These are phyloP conservation scores for Incumbomyces lentus DNA, from an alignment of 2,329 filamentous ascomycete species.

Conservation along the genomic window DNA sequence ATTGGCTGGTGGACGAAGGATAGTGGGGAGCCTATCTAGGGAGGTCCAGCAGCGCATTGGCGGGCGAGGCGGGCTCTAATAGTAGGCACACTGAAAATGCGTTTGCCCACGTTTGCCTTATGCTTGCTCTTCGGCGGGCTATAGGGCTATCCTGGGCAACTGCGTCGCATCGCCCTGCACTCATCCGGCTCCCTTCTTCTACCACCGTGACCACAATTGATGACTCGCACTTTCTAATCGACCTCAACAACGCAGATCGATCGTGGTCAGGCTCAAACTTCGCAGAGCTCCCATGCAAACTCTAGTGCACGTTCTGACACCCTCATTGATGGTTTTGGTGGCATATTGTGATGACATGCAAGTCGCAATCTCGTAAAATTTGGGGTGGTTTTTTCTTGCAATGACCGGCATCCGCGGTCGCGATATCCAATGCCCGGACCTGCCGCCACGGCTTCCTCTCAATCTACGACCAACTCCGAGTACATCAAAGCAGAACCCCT, in stretches of 20 bases:
- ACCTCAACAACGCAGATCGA: slow-evolving; percentile 29
- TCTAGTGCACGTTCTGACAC: slow-evolving; percentile 32
- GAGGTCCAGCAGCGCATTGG: not conserved
- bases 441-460: slow-evolving; percentile 18
- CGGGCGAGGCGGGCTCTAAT: no score
- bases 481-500: slow-evolving; percentile 5
- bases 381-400: slow-evolving; percentile 16
- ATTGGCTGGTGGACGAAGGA: not conserved
- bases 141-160: not conserved
- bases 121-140: not conserved
- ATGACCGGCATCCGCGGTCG: slow-evolving; percentile 18
- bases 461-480: slow-evolving; percentile 14
- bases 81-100: no score
- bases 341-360: not conserved
- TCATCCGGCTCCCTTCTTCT: slow-evolving; percentile 19
- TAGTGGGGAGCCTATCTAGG: not conserved
- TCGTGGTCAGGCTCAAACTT: slow-evolving; percentile 38
- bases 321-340: slow-evolving; percentile 7
- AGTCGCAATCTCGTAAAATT: slow-evolving; percentile 6
- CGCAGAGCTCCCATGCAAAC: slow-evolving; percentile 24
- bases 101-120: no score
- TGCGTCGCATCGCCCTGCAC: not conserved
- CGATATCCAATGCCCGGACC: slow-evolving; percentile 18
- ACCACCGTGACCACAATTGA: slow-evolving; percentile 25
- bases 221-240: slow-evolving; percentile 15